Conservation (phyloP, 148 eudicot genomes). For the Heliosperma pusillum region DNA sequence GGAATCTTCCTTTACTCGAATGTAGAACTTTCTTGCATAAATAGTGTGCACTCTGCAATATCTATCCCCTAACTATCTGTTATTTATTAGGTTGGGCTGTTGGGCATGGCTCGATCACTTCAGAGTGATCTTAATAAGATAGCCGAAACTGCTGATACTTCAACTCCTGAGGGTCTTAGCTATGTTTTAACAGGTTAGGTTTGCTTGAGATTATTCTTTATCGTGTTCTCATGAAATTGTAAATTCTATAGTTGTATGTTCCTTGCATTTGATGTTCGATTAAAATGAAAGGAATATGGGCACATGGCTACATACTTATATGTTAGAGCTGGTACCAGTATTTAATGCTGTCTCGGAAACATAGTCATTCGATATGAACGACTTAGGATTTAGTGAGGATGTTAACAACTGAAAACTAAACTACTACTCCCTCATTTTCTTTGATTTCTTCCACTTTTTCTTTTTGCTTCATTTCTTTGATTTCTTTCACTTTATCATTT, state of each 20-base stretch:
- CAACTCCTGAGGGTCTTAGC: slow-evolving; percentile 68
- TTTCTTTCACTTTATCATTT: no score
- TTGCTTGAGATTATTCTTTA: neutral
- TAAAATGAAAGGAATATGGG: neutral
- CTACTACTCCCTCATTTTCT: no score
- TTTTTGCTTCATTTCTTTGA: no score
- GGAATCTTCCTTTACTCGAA: neutral
- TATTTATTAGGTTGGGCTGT: slow-evolving; percentile 62
- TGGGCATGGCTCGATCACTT: slow-evolving; percentile 85
- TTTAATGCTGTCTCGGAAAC: neutral
- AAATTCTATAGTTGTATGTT: neutral
- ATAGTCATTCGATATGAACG: neutral
- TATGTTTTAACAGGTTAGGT: slow-evolving; percentile 70
- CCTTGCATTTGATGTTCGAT: slow-evolving; percentile 3
- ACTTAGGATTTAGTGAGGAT: neutral
- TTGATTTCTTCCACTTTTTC: no score
- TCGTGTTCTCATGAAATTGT: neutral
- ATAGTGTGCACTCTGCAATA: neutral
- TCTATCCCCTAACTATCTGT: neutral
- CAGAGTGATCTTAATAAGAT: slow-evolving; percentile 84
- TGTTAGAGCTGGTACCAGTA: neutral
- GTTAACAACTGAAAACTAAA: neutral
- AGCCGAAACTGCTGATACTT: slow-evolving; percentile 84
- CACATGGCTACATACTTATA: neutral
- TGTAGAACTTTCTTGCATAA: neutral